Conservation (phyloP, 192 early-diverging fungal genomes). For the Thamnidium elegans region DNA sequence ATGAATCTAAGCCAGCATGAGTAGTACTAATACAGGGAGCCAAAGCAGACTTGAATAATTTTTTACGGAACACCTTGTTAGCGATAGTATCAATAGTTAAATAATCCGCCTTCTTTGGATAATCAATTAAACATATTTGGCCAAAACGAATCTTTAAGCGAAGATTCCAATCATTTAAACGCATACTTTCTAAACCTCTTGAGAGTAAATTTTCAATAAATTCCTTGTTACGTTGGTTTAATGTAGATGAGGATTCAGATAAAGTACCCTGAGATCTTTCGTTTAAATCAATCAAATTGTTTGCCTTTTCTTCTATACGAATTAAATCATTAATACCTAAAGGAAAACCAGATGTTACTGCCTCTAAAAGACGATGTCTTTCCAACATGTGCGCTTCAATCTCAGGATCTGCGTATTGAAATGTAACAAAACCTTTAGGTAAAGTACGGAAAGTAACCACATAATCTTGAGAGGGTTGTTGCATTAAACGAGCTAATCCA, state of each 20-base stretch:
- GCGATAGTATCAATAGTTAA: constrained; percentile 23
- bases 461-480: constrained; percentile 18
- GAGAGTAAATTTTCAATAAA: constrained; percentile 17
- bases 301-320: constrained; percentile 19
- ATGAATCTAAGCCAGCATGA: constrained; percentile 9
- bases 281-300: neutral
- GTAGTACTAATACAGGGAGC: constrained; percentile 36
- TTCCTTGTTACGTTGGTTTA: constrained; percentile 21
- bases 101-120: constrained; percentile 17
- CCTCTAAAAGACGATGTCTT: constrained; percentile 20
- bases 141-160: constrained; percentile 39
- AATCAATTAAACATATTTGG: constrained; percentile 37
- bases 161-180: constrained; percentile 38
- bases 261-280: neutral
- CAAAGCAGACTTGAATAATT: constrained; percentile 29
- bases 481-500: constrained; percentile 1
- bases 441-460: constrained; percentile 12
- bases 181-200: constrained; percentile 28
- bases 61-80: constrained; percentile 26
- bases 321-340: constrained; percentile 15
- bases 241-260: neutral
- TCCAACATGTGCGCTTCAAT: neutral
- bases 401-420: neutral
- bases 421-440: constrained; percentile 10
- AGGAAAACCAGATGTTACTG: constrained; percentile 8